A percentile compares a stretch with the other conserved stretches of the same genome.
Evolutionary conservation across 2,329 filamentous ascomycete genomes (phyloP).

Genomic region (Chaetomiaceae sp.): DNA sequence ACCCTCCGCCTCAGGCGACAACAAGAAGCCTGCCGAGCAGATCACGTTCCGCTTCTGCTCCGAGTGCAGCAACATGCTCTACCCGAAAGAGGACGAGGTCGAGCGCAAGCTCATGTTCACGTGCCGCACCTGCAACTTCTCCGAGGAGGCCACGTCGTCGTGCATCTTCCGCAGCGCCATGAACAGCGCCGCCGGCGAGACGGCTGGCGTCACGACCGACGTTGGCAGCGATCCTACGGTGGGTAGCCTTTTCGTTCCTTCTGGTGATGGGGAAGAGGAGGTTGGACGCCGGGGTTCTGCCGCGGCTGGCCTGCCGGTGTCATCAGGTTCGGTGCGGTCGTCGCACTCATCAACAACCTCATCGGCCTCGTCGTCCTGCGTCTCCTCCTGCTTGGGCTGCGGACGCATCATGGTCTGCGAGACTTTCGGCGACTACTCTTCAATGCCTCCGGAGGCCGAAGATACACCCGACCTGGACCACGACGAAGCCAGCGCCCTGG

Average conservation of each 20-base stretch:
- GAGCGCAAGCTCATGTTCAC: slow-evolving; percentile 86
- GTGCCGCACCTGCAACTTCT: slow-evolving; percentile 92
- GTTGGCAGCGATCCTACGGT: slow-evolving; percentile 98
- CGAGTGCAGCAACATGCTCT: slow-evolving; percentile 98
- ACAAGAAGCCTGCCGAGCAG: slow-evolving; percentile 61
- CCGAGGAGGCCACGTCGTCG: slow-evolving; percentile 77
- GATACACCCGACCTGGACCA: slow-evolving; percentile 22
- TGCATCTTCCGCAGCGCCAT: slow-evolving; percentile 96
- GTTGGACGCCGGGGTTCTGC: neutral
- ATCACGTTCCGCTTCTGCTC: slow-evolving; percentile 97
- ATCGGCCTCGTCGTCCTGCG: neutral
- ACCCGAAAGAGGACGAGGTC: slow-evolving; percentile 88
- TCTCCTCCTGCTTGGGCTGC: slow-evolving; percentile 43
- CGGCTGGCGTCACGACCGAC: slow-evolving; percentile 94
- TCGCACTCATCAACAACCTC: slow-evolving; percentile 16
- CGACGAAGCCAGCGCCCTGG: slow-evolving; percentile 9
- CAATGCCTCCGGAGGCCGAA: slow-evolving; percentile 12
- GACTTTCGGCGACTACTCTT: slow-evolving; percentile 33
- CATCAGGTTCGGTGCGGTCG: neutral
- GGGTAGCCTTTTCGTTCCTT: slow-evolving; percentile 54
- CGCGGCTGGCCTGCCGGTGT: too few species aligned
- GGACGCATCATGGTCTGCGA: slow-evolving; percentile 39
- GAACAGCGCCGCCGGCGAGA: slow-evolving; percentile 87
- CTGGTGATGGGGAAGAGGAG: slow-evolving; percentile 12
- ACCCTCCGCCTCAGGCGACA: slow-evolving; percentile 37